Conservation (phyloP, 2,329 filamentous ascomycete species). For the Mycosphaerelloides madeirae region DNA sequence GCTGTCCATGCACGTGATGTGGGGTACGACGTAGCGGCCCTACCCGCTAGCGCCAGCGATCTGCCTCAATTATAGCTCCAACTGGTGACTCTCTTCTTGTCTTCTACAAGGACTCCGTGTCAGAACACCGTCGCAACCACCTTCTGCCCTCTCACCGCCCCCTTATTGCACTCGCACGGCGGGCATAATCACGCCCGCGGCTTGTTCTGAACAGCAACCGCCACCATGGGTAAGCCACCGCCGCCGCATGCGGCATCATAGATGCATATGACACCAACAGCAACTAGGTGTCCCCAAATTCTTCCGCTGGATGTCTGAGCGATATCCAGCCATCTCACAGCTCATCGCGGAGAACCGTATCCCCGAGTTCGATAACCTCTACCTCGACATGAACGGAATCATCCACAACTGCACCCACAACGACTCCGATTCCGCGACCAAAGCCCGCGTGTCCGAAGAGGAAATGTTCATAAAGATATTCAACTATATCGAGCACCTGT, state of each 20-base stretch:
- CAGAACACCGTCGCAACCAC: slow-evolving; percentile 18
- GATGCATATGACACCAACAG: slow-evolving; percentile 26
- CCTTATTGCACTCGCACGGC: slow-evolving; percentile 5
- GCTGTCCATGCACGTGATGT: too few relatives aligned
- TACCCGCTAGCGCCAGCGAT: too few relatives aligned
- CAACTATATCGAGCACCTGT: slow-evolving; percentile 98
- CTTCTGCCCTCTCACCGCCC: slow-evolving; percentile 6
- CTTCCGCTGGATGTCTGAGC: slow-evolving; percentile 98
- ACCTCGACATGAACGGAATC: slow-evolving; percentile 98
- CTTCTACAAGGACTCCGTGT: slow-evolving; percentile 37
- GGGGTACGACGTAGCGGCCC: too few relatives aligned
- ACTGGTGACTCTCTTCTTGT: slow-evolving; percentile 16
- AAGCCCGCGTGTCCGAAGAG: slow-evolving; percentile 90
- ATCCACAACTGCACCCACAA: slow-evolving; percentile 99
- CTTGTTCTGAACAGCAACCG: slow-evolving; percentile 28
- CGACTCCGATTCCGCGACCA: slow-evolving; percentile 85
- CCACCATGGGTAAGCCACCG: slow-evolving; percentile 30
- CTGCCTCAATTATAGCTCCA: too few relatives aligned
- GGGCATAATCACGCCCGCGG: slow-evolving; percentile 11
- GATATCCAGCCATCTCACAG: slow-evolving; percentile 97
- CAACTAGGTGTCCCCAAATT: slow-evolving; percentile 78
- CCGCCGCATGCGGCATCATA: slow-evolving; percentile 2
- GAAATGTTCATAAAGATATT: slow-evolving; percentile 99
- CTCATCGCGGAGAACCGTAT: slow-evolving; percentile 98
- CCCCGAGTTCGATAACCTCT: slow-evolving; percentile 96